phyloP scores from a whole-genome alignment of 495 filamentous ascomycete species.

The Penicillium tannophilum region DNA sequence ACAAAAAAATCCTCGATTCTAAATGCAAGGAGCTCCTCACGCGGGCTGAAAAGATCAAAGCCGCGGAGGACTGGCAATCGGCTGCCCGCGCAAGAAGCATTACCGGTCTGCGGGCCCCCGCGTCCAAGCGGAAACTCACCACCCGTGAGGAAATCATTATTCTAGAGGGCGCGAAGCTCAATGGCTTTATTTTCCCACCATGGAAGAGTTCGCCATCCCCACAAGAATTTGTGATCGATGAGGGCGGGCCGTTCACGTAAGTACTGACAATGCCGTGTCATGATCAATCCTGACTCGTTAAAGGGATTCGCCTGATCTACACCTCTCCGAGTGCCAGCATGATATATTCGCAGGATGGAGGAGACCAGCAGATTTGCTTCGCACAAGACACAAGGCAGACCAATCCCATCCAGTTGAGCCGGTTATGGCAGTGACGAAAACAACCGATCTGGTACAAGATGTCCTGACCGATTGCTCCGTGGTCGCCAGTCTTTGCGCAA shows the following conservation, averaged over 20 bases:
- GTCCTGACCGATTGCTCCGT: constrained; percentile 95
- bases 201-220: constrained; percentile 66
- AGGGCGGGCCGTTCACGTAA: constrained; percentile 53
- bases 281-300: constrained; percentile 27
- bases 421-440: constrained; percentile 55
- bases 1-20: constrained; percentile 61
- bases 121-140: constrained; percentile 63
- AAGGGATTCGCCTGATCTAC: constrained; percentile 68
- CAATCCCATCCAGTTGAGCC: constrained; percentile 23
- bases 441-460: constrained; percentile 87
- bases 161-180: constrained; percentile 72
- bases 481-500: constrained; percentile 91
- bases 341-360: constrained; percentile 80
- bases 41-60: constrained; percentile 74
- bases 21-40: constrained; percentile 69
- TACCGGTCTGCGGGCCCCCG: constrained; percentile 30
- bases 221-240: constrained; percentile 48
- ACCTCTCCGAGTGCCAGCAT: constrained; percentile 70
- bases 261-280: constrained; percentile 20
- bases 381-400: constrained; percentile 14
- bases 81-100: constrained; percentile 23
- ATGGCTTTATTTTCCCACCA: constrained; percentile 78
- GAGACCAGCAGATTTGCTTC: constrained; percentile 62
- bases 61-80: constrained; percentile 37
- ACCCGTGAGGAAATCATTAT: constrained; percentile 78